A percentile compares a stretch with the other conserved stretches of the same genome.
phyloP scores from a whole-genome alignment of 2,329 filamentous ascomycete species.

The Aspergillus aculeatinus region DNA sequence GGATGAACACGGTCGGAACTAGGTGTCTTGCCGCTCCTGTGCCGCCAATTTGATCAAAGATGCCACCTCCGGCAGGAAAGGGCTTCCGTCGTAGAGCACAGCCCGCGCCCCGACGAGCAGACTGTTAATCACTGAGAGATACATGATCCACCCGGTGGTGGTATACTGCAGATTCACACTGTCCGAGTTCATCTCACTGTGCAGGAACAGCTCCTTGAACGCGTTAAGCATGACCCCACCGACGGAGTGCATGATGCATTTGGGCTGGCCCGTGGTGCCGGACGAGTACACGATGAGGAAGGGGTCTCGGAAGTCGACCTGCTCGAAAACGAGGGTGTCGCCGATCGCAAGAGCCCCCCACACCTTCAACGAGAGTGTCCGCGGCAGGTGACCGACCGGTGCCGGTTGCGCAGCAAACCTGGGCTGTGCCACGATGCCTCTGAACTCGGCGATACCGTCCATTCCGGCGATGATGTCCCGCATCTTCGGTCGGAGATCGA shows the following conservation, averaged over 20 bases:
- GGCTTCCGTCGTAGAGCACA: conserved; percentile 80
- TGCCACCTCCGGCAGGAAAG: conserved; percentile 68
- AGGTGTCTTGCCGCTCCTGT: not conserved
- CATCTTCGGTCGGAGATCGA: conserved; percentile 74
- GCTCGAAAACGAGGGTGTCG: conserved; percentile 54
- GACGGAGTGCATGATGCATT: conserved; percentile 76
- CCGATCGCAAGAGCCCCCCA: conserved; percentile 38
- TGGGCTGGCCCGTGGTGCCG: conserved; percentile 79
- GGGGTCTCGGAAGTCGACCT: conserved; percentile 69
- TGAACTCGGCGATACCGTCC: conserved; percentile 59
- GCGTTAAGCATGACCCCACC: conserved; percentile 40
- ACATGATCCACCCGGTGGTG: conserved; percentile 88
- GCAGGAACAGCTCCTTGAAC: conserved; percentile 61
- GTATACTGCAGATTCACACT: conserved; percentile 59
- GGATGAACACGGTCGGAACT: too few species aligned
- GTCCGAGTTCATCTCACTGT: conserved; percentile 47
- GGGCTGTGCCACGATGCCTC: conserved; percentile 64
- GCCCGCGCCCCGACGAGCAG: conserved; percentile 61
- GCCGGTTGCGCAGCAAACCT: conserved; percentile 59
- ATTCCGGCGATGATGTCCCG: conserved; percentile 63
- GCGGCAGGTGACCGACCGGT: conserved; percentile 58
- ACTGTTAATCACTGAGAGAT: conserved; percentile 60
- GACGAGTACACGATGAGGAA: conserved; percentile 75
- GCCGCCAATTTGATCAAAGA: conserved; percentile 62
- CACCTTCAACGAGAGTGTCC: conserved; percentile 39